These are phyloP conservation scores for Trypanosoma theileri DNA, from an alignment of 208 protist genomes.

Conservation along the genomic window DNA sequence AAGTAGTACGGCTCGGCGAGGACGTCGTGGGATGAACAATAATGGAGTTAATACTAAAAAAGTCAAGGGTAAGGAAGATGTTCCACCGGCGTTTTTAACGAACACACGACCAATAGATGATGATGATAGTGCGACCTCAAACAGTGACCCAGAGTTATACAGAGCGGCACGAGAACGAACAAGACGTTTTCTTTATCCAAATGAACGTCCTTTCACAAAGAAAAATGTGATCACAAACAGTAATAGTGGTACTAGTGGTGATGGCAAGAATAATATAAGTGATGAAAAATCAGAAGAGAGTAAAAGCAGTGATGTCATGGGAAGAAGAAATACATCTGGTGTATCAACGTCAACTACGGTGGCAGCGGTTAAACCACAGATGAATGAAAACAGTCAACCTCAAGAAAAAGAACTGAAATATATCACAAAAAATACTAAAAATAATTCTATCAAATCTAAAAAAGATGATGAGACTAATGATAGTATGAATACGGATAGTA, in stretches of 20 bases:
- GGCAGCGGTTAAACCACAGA: too few species aligned
- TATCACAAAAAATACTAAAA: too few species aligned
- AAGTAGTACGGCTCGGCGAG: neutral
- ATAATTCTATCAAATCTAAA: too few species aligned
- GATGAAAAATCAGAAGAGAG: too few species aligned
- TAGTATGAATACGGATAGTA: too few species aligned
- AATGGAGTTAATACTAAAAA: neutral
- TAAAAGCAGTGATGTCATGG: too few species aligned
- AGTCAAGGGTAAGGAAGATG: neutral
- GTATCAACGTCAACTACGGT: too few species aligned
- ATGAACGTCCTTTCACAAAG: constrained; percentile 4
- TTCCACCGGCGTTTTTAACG: constrained; percentile 7
- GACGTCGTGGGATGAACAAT: neutral
- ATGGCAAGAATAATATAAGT: neutral
- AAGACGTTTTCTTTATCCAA: constrained; percentile 42
- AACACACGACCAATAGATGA: neutral
- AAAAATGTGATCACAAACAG: constrained; percentile 1
- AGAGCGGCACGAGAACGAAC: constrained; percentile 41
- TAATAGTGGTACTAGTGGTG: neutral
- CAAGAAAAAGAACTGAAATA: too few species aligned
- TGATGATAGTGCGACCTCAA: constrained; percentile 3
- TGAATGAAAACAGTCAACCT: too few species aligned
- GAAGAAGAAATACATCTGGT: too few species aligned
- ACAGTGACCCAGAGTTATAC: constrained; percentile 56
- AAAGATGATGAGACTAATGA: too few species aligned